Base-by-base conservation (phyloP, 257 asterid species). In the Petunia secreta region DNA sequence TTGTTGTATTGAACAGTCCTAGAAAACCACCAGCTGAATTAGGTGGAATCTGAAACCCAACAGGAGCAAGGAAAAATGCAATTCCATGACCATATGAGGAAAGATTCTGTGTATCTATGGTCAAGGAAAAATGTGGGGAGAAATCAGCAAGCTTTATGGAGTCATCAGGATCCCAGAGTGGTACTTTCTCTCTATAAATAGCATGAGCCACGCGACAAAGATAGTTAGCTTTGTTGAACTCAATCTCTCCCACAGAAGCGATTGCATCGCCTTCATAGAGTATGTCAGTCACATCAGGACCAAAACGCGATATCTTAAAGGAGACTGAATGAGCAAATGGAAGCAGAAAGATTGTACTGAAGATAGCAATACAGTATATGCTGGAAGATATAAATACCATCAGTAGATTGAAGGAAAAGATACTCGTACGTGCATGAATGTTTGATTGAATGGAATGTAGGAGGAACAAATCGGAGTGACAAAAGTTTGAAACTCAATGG, bases 1-100 rank as follows among this genome's bases (percentile, higher is more conserved):
- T 77, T 36, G 66, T 84, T 2, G 86, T 82, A 38, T 82, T 87
- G 14, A 75, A 85, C 11, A 85, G 80, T 6, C 90, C 90, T 15
- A 87, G 81, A 34, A 82, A 87, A 4, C 90, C 90, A 39, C 90
- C 90, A n/a, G 6, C 88, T 43, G 90, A 83, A 74, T 87, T 87
- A 3, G 81, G 80, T 1, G 88, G 90, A 76, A 84, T 80, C 74
- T 52, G 81, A 60, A 80, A 87, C 54, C 73, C 88, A 64, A 78
- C 81, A 2, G 90, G 88, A 25, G 90, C 85, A 36, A 87, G 87
- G 73, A 87, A 87, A 78, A 87, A 87, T 0, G 77, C 75, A 1
- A 87, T 60, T 15, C 90, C 90, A 69, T 81, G 79, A 38, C 88
- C 90, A 50, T 87, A 80, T 0, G 0, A 1, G 5, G 86, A 36